These are phyloP conservation scores for Aspergillus arachidicola DNA, from an alignment of 2,329 filamentous ascomycete species.

Conservation along the genomic window DNA sequence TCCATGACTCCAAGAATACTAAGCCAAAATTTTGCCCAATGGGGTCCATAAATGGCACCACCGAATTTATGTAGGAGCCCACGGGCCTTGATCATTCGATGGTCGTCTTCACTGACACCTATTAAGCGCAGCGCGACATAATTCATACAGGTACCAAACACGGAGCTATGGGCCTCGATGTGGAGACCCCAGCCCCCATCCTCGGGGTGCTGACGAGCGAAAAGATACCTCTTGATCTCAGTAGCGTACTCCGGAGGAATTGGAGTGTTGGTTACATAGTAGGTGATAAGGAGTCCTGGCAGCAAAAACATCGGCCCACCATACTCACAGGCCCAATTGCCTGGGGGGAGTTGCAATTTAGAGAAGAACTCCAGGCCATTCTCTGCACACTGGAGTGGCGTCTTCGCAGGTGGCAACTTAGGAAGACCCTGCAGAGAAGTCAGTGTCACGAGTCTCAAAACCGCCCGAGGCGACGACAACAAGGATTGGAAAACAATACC, in stretches of 20 bases:
- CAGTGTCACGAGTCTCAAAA: slow-evolving; percentile 4
- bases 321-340: slow-evolving; percentile 97
- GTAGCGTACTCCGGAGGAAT: slow-evolving; percentile 78
- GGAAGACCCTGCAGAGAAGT: slow-evolving; percentile 65
- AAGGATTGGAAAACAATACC: slow-evolving; percentile 52
- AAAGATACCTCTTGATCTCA: slow-evolving; percentile 91
- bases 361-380: slow-evolving; percentile 91
- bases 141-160: slow-evolving; percentile 88
- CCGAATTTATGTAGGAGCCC: slow-evolving; percentile 81
- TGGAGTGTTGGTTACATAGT: slow-evolving; percentile 86
- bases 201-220: slow-evolving; percentile 77
- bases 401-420: slow-evolving; percentile 68
- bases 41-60: slow-evolving; percentile 79
- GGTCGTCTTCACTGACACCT: slow-evolving; percentile 80
- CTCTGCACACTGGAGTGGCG: slow-evolving; percentile 72
- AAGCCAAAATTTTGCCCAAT: slow-evolving; percentile 98
- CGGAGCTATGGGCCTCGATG: slow-evolving; percentile 88
- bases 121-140: slow-evolving; percentile 80
- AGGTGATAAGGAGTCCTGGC: slow-evolving; percentile 79
- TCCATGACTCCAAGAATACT: slow-evolving; percentile 77
- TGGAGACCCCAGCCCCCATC: slow-evolving; percentile 98
- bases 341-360: slow-evolving; percentile 81
- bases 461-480: background rate
- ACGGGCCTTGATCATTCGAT: slow-evolving; percentile 82
- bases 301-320: slow-evolving; percentile 96